A percentile compares a stretch with the other conserved stretches of the same genome.
These are phyloP conservation scores for Tinospora cordifolia DNA, from an alignment of 164 flowering plant species.

Conservation along the genomic window DNA sequence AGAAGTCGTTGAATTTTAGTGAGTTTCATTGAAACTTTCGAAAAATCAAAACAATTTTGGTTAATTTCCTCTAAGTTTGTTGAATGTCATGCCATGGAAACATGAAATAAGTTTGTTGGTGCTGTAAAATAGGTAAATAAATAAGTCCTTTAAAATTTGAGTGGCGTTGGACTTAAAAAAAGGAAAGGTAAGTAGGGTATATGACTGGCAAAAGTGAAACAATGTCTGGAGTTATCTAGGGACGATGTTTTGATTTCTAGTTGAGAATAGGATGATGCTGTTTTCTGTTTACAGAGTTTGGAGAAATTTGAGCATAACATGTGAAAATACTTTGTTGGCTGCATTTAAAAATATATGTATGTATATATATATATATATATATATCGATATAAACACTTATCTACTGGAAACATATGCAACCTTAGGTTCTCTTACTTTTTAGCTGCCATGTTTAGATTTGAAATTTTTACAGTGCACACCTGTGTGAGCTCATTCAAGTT, in stretches of 20 bases:
- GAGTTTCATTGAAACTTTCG: too few relatives aligned
- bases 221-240: not conserved
- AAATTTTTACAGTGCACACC: not conserved
- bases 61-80: too few relatives aligned
- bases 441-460: not conserved
- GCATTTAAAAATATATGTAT: too few relatives aligned
- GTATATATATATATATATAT: too few relatives aligned
- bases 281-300: not conserved
- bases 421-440: not conserved
- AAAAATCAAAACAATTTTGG: too few relatives aligned
- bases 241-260: not conserved
- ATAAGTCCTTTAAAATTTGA: not conserved
- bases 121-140: not conserved
- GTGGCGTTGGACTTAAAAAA: not conserved
- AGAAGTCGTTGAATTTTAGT: too few relatives aligned
- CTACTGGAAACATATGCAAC: not conserved
- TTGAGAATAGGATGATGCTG: not conserved
- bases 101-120: not conserved
- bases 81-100: too few relatives aligned
- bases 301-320: too few relatives aligned
- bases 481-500: not conserved
- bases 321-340: not conserved
- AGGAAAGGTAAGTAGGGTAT: not conserved
- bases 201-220: not conserved
- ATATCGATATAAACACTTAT: not conserved